Conservation (phyloP, 1,284 basidiomycete genomes). For the Apiotrichum gracile region DNA sequence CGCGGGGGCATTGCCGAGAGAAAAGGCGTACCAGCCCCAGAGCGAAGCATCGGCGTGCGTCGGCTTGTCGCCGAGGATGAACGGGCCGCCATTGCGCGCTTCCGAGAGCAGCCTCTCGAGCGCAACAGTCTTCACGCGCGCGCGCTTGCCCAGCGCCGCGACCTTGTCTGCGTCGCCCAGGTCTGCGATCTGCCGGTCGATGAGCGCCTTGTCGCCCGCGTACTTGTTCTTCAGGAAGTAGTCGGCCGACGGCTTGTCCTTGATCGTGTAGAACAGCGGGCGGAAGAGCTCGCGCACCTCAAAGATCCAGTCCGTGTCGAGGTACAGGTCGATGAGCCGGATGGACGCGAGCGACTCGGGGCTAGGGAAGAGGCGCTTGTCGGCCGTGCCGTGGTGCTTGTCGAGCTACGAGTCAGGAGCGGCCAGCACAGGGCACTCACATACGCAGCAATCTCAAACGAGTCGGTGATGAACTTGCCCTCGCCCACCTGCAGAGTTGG, state of each 20-base stretch:
- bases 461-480: slow-evolving; percentile 23
- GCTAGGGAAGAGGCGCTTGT: neutral
- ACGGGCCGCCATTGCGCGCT: neutral
- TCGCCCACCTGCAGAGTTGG: slow-evolving; percentile 22
- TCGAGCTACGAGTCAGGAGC: neutral
- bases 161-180: neutral
- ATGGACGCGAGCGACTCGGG: neutral
- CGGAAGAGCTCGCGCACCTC: slow-evolving; percentile 1
- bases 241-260: neutral
- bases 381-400: neutral
- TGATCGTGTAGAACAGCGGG: neutral
- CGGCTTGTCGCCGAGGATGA: slow-evolving; percentile 5
- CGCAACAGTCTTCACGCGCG: neutral
- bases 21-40: slow-evolving; percentile 11
- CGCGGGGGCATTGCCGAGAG: neutral
- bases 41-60: slow-evolving; percentile 11
- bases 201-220: neutral
- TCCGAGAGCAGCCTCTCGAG: neutral
- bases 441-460: slow-evolving; percentile 27
- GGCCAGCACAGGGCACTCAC: slow-evolving; percentile 9
- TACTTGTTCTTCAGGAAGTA: neutral
- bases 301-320: neutral
- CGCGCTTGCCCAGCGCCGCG: too few relatives aligned
- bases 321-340: neutral
- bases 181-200: neutral